Evolutionary conservation across 164 flowering plant species (phyloP).

Genomic region (Aristolochia contorta): DNA sequence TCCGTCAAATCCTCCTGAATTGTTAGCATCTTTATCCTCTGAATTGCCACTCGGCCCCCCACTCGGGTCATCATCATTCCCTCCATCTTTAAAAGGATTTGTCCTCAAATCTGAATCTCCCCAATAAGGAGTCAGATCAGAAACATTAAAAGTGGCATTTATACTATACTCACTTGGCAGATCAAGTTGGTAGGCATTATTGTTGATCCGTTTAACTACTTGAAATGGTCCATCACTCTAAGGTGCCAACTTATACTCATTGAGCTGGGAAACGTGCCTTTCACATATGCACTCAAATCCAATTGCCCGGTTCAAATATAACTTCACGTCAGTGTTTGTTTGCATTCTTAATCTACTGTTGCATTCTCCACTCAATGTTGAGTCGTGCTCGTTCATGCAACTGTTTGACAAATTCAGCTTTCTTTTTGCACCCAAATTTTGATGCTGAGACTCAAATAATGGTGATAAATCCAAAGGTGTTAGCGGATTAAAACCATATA

Average conservation of each 20-base stretch:
- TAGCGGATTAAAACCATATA: not conserved
- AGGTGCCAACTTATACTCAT: not conserved
- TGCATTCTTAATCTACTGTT: not conserved
- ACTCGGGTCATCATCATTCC: constrained; percentile 1
- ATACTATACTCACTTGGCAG: constrained; percentile 11
- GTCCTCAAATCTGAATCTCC: constrained; percentile 7
- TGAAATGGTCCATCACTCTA: constrained; percentile 22
- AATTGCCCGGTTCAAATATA: not conserved
- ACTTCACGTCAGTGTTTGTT: not conserved
- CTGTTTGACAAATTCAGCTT: not conserved
- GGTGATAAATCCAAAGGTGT: not conserved
- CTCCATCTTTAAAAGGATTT: constrained; percentile 5
- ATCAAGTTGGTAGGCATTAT: too few relatives aligned
- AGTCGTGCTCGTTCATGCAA: not conserved
- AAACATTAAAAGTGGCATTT: constrained; percentile 13
- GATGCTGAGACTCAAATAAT: too few relatives aligned
- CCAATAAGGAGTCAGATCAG: constrained; percentile 3
- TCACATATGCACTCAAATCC: not conserved
- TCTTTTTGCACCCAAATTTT: not conserved
- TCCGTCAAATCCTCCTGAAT: too few relatives aligned
- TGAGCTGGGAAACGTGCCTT: not conserved
- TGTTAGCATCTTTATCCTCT: too few relatives aligned
- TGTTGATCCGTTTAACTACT: too few relatives aligned
- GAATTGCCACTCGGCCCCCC: too few relatives aligned
- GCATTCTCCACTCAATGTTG: not conserved